phyloP scores from a whole-genome alignment of 495 filamentous ascomycete genomes.

The Aspergillus campestris region DNA sequence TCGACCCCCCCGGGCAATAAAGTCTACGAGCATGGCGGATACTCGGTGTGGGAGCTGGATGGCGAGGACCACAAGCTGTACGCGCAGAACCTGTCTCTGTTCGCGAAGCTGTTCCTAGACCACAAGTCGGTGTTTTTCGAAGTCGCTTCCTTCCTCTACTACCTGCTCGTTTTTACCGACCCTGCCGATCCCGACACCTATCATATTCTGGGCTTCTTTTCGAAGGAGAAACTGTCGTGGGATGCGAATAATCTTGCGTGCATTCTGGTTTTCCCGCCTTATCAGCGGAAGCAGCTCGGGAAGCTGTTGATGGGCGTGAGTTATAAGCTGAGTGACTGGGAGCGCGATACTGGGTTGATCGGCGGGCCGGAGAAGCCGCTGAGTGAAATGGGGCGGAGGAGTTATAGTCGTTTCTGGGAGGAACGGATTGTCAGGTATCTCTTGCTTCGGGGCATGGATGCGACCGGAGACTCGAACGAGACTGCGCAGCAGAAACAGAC shows the following conservation, averaged over 20 bases:
- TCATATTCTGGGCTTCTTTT: conserved; percentile 86
- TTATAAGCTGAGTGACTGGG: conserved; percentile 83
- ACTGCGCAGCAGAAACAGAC: conserved; percentile 20
- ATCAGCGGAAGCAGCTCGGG: conserved; percentile 82
- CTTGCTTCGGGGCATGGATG: conserved; percentile 31
- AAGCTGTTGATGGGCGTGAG: conserved; percentile 86
- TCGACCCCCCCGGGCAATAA: conserved; percentile 35
- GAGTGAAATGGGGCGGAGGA: conserved; percentile 69
- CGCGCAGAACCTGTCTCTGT: conserved; percentile 90
- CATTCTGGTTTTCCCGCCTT: conserved; percentile 93
- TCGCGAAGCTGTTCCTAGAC: conserved; percentile 96
- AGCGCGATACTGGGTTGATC: conserved; percentile 54
- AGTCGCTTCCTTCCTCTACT: conserved; percentile 90
- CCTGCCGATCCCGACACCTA: conserved; percentile 27
- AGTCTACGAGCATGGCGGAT: conserved; percentile 52
- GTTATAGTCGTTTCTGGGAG: conserved; percentile 79
- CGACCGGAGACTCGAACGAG: conserved; percentile 15
- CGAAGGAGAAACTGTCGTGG: conserved; percentile 97
- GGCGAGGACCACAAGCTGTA: conserved; percentile 85
- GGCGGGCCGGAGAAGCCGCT: conserved; percentile 93
- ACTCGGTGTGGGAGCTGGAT: conserved; percentile 82
- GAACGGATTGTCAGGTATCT: conserved; percentile 62
- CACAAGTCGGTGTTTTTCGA: conserved; percentile 99
- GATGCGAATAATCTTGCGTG: conserved; percentile 97
- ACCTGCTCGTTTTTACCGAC: conserved; percentile 58